Evolutionary conservation across 352 stramenopile genomes (phyloP).

Genomic region (Aphanomyces astaci): DNA sequence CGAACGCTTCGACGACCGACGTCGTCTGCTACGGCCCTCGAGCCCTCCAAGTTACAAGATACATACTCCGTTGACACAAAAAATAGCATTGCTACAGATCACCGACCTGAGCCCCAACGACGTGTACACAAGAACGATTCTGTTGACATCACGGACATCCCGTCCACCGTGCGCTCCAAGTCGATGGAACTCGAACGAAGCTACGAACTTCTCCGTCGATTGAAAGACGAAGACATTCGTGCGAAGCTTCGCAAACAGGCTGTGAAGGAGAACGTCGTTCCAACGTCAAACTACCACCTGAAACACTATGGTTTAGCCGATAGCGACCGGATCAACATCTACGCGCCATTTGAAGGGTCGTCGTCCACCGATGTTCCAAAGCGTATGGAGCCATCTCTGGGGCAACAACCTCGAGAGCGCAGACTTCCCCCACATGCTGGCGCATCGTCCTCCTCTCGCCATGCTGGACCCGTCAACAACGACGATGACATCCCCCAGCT

Average conservation of each 20-base stretch:
- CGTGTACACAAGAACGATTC: no score
- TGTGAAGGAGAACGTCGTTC: background rate
- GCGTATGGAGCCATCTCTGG: background rate
- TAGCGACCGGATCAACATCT: slow-evolving; percentile 9
- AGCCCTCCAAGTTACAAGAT: no score
- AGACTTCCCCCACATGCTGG: no score
- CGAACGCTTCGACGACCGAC: background rate
- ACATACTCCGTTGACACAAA: no score
- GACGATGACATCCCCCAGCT: background rate
- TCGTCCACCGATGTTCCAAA: background rate
- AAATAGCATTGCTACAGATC: background rate
- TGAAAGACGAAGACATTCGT: slow-evolving; percentile 2
- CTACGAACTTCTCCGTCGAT: background rate
- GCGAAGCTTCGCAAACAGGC: background rate
- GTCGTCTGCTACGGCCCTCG: no score
- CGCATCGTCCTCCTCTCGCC: no score
- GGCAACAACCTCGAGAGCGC: background rate
- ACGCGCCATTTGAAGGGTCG: slow-evolving; percentile 4
- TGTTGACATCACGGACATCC: no score
- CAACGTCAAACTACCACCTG: slow-evolving; percentile 18
- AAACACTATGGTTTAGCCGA: slow-evolving; percentile 5
- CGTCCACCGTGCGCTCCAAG: no score
- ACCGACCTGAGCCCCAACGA: background rate
- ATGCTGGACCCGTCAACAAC: background rate
- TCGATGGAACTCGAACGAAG: background rate